Base-by-base conservation (phyloP, 495 filamentous ascomycete genomes). In the Tetracladium setigerum region DNA sequence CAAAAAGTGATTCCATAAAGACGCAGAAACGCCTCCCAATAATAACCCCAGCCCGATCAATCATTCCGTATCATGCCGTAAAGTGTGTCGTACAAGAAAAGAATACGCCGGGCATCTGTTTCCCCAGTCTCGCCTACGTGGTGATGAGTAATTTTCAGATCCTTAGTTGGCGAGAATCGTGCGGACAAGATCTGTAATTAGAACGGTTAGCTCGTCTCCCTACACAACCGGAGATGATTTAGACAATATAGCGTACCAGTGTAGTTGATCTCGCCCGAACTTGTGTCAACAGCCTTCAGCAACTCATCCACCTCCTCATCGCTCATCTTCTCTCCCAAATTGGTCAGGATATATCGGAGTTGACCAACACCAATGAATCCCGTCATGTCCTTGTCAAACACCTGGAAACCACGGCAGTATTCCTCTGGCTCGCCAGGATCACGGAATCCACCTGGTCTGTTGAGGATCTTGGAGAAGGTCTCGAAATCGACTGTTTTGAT, bases 361-460 rank as follows among this genome's bases (percentile, higher is more conserved):
- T 98, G 92, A 30, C 92, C 92, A 51, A 95, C 88, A 17, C 91
- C 92, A 68, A 98, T 95, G 68, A 88, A 95, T 15, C 92, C 92
- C 41, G 89, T 95, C 81, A 91, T 83, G 66, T 98, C 92, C 73
- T 98, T 98, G 69, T 98, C 92, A 60, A 98, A 98, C 48, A 97
- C 92, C 69, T 97, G 92, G 70, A 98, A 98, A 39, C 91, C 92
- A 37, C 89, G 83, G 67, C 89, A 95, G 65, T 97, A 98, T 68
- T 97, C 91, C 55, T 97, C 90, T 9, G 91, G 91, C 65, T 96
- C 90, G 56, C 89, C 90, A 6, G 94, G 94, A 42, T 97, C 91
- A 57, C 92, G 89, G 82, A 97, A 98, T 44, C 92, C 92, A 62
- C 90, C 91, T 8, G 92, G 94, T 33, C 92, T 86, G 74, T 97